These are phyloP conservation scores for Coemansia sp. DNA, from an alignment of 192 early-diverging fungal species.

Conservation along the genomic window DNA sequence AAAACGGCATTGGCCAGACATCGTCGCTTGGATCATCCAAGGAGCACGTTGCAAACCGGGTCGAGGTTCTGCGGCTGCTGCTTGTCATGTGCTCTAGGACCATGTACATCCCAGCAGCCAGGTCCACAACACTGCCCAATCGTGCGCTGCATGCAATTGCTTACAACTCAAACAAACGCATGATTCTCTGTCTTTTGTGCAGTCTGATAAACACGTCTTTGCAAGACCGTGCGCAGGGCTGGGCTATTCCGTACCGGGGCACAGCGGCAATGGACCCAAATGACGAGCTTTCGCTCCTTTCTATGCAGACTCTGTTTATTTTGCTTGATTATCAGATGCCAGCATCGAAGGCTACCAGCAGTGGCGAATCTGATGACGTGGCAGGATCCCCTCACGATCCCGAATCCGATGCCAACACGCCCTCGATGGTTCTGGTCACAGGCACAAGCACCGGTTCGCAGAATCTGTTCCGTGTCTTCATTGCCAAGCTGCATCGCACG, in stretches of 20 bases:
- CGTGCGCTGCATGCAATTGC: constrained; percentile 37
- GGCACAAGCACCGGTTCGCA: constrained; percentile 47
- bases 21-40: constrained; percentile 65
- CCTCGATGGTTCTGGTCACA: constrained; percentile 39
- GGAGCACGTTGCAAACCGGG: constrained; percentile 71
- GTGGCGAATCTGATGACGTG: not conserved
- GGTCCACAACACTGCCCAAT: constrained; percentile 27
- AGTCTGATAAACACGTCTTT: constrained; percentile 82
- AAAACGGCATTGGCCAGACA: constrained; percentile 73
- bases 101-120: constrained; percentile 68
- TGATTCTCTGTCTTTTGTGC: constrained; percentile 75
- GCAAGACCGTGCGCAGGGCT: constrained; percentile 81
- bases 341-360: constrained; percentile 7
- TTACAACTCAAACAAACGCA: constrained; percentile 59
- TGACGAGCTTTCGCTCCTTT: constrained; percentile 73
- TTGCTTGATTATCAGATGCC: constrained; percentile 72
- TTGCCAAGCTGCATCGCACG: constrained; percentile 76
- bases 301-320: constrained; percentile 60
- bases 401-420: constrained; percentile 23
- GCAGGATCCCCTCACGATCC: not conserved
- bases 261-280: constrained; percentile 69
- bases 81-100: constrained; percentile 75
- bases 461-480: constrained; percentile 77
- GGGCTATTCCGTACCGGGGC: constrained; percentile 88
- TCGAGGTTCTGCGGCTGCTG: constrained; percentile 77